A percentile compares a stretch with the other conserved stretches of the same genome.
Conservation (phyloP, 306 rosid genomes). For the Inga laurina region DNA sequence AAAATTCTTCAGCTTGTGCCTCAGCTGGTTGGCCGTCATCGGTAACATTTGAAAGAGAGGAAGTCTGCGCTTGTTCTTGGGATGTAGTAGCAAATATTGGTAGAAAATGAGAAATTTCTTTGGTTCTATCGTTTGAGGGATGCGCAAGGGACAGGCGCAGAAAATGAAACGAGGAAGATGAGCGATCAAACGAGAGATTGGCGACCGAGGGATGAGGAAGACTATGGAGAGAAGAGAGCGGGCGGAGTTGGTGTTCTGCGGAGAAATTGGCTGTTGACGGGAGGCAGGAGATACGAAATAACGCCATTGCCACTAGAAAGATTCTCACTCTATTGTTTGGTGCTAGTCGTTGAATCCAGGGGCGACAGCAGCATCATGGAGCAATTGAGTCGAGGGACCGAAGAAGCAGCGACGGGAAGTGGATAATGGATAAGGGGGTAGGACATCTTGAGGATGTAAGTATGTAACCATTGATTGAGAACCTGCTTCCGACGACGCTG, state of each 20-base stretch:
- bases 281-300: constrained; percentile 41
- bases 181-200: constrained; percentile 35
- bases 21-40: constrained; percentile 28
- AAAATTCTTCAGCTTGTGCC: constrained; percentile 42
- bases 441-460: not conserved
- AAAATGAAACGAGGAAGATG: constrained; percentile 36
- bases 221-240: constrained; percentile 34
- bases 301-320: constrained; percentile 52
- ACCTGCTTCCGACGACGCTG: not conserved
- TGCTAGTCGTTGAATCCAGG: not conserved
- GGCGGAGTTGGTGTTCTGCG: constrained; percentile 27
- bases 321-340: not conserved
- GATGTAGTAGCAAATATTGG: constrained; percentile 49
- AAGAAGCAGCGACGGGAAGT: not conserved
- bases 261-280: constrained; percentile 38
- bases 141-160: constrained; percentile 27
- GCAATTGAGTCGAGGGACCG: not conserved
- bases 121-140: constrained; percentile 24
- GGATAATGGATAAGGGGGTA: constrained; percentile 26
- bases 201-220: constrained; percentile 22
- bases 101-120: constrained; percentile 30
- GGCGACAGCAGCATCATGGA: not conserved
- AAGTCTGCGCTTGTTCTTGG: constrained; percentile 45
- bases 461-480: not conserved
- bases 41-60: constrained; percentile 23